A percentile compares a stretch with the other conserved stretches of the same genome.
Conservation (phyloP, 306 rosid species). For the Fragaria nilgerrensis region DNA sequence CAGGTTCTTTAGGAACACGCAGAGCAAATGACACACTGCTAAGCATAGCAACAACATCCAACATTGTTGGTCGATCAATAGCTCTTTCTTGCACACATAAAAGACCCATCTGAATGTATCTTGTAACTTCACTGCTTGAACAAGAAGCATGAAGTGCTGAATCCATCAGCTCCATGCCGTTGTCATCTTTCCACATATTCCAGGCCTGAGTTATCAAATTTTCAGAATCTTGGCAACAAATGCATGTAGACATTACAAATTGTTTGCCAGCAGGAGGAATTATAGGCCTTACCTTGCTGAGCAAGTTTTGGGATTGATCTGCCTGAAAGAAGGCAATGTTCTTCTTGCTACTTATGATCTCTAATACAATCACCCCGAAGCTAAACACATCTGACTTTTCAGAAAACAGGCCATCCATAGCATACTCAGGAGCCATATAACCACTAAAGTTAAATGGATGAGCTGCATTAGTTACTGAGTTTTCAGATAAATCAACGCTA, state of each 20-base stretch:
- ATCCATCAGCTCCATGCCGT: slow-evolving; percentile 9
- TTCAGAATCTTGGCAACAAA: background rate
- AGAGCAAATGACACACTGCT: slow-evolving; percentile 3
- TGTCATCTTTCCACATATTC: slow-evolving; percentile 18
- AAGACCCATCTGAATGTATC: slow-evolving; percentile 19
- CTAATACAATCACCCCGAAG: slow-evolving; percentile 17
- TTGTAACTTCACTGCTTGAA: slow-evolving; percentile 1
- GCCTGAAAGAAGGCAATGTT: slow-evolving; percentile 13
- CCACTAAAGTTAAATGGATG: background rate
- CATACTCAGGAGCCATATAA: slow-evolving; percentile 18
- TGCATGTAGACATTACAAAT: background rate
- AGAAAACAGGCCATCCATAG: slow-evolving; percentile 8
- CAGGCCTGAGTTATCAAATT: background rate
- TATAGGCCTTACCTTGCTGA: background rate
- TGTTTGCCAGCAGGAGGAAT: background rate
- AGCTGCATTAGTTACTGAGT: no score
- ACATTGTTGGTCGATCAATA: slow-evolving; percentile 10
- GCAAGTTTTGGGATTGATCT: background rate
- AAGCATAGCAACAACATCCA: background rate
- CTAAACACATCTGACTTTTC: slow-evolving; percentile 14
- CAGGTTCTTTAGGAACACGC: slow-evolving; percentile 11
- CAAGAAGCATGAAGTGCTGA: background rate
- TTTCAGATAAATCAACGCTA: no score
- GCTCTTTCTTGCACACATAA: slow-evolving; percentile 22
- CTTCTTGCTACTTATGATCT: slow-evolving; percentile 14